Evolutionary conservation across 768 basidiomycete species (phyloP), one percentile per base, ranked within the genome.

Genomic region (Termitomyces sp.): DNA sequence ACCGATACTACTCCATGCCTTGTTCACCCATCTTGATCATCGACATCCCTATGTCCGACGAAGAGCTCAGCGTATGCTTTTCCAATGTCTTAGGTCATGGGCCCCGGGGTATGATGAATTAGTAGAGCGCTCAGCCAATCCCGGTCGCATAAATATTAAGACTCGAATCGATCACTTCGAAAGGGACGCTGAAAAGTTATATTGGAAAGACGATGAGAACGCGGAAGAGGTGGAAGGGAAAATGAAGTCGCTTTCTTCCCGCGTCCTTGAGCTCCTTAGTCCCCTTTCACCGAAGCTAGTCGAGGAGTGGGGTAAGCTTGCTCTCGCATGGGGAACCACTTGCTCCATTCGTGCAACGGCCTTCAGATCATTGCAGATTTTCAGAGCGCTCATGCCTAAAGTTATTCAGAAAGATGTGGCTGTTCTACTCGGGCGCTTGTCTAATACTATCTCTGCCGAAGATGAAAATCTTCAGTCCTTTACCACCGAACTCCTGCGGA

Each of bases 331-430:
- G 87, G 88, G 92, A 4, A 94, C 92, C 13, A 79, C 87, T 2
- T 96, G 93, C 65, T 88, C 91, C 16, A 92, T 93, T 60, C 85
- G 92, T 48, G 84, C 86, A 39, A 85, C 86, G 20, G 93, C 95
- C 3, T 92, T 90, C 73, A 82, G 94, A 33, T 95, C 94, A 10
- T 76, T 97, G 58, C 94, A 97, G 68, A 77, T 94, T n/a, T 94
- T 92, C 72, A 86, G 92, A 37, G 83, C 88, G 1, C 75, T 97
- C 22, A 82, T 85, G 66, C 88, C 92, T 0, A 76, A 80, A 28
- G 80, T 92, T 41, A 85, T 83, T 53, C 82, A 86, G 56, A 72
- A 78, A 8, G 87, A 91, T 69, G 77, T 97, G 18, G 89, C 90
- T 1, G 80, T 88, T 49, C 77, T 95, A 24, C 79, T 98, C 4